These are phyloP conservation scores for Cetraspora pellucida DNA, from an alignment of 192 early-diverging fungal species.

Conservation along the genomic window DNA sequence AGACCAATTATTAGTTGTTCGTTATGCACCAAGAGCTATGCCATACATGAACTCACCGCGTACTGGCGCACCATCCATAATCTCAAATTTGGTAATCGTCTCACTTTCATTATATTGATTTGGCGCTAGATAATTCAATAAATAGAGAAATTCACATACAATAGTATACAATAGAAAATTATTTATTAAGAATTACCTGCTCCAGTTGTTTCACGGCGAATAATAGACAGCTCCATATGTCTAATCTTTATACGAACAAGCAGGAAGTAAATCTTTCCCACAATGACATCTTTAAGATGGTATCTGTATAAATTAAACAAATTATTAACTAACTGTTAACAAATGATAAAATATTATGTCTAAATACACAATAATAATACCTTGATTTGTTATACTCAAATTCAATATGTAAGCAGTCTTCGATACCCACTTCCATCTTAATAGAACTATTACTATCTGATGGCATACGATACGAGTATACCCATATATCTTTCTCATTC, in stretches of 20 bases:
- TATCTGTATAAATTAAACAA: conserved; percentile 61
- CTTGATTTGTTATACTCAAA: conserved; percentile 99
- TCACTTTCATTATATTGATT: conserved; percentile 99
- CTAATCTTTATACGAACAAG: conserved; percentile 99
- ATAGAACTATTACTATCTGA: conserved; percentile 91
- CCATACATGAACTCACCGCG: conserved; percentile 54
- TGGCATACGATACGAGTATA: conserved; percentile 95
- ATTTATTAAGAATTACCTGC: conserved; percentile 51
- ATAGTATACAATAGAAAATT: not conserved
- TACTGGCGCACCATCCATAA: conserved; percentile 99
- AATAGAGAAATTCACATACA: not conserved
- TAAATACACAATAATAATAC: conserved; percentile 45
- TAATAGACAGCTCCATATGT: conserved; percentile 99
- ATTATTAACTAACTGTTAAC: too few relatives aligned
- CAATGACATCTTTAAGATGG: conserved; percentile 98
- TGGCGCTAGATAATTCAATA: conserved; percentile 56
- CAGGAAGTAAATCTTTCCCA: conserved; percentile 99
- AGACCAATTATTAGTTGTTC: not conserved
- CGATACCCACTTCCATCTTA: conserved; percentile 99
- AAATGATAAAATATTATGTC: not conserved
- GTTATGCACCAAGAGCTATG: not conserved
- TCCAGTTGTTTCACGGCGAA: conserved; percentile 95
- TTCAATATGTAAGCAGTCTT: conserved; percentile 99
- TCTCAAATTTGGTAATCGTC: conserved; percentile 98
- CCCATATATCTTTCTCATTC: conserved; percentile 96